phyloP scores from a whole-genome alignment of 192 early-diverging fungal genomes.

The Linnemannia schmuckeri region DNA sequence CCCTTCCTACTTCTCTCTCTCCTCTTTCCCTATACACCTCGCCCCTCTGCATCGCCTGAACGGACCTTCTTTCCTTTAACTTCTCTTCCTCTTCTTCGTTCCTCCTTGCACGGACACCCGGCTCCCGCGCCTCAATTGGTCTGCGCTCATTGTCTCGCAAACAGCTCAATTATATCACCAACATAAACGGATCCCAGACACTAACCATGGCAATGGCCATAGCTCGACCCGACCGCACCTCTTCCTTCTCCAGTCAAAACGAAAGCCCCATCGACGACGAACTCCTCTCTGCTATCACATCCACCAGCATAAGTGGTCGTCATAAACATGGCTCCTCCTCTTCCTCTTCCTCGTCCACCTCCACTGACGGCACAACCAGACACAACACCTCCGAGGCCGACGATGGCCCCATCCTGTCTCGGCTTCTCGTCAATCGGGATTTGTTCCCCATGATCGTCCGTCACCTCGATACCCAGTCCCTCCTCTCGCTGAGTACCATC shows the following conservation, averaged over 20 bases:
- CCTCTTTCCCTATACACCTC: background rate
- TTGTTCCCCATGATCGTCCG: slow-evolving; percentile 38
- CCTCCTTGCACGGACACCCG: background rate
- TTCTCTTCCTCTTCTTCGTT: background rate
- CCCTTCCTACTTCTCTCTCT: background rate
- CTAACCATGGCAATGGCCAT: slow-evolving; percentile 49
- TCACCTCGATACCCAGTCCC: slow-evolving; percentile 34
- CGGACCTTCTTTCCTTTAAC: background rate
- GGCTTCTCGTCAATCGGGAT: slow-evolving; percentile 30
- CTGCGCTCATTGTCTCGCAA: background rate
- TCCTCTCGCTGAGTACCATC: slow-evolving; percentile 28
- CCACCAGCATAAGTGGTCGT: background rate
- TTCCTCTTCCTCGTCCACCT: slow-evolving; percentile 20
- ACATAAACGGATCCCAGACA: background rate
- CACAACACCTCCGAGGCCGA: slow-evolving; percentile 11
- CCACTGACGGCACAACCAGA: background rate
- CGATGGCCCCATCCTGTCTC: slow-evolving; percentile 21
- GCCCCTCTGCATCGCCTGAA: background rate
- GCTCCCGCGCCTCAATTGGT: background rate
- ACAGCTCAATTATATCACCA: background rate
- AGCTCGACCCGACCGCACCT: slow-evolving; percentile 19
- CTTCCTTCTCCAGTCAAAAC: slow-evolving; percentile 28
- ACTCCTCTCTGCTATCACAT: background rate
- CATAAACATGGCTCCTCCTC: background rate
- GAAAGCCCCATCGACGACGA: slow-evolving; percentile 12